Conservation (phyloP, 2,329 filamentous ascomycete species). For the Hawksworthiomyces lignivorus region DNA sequence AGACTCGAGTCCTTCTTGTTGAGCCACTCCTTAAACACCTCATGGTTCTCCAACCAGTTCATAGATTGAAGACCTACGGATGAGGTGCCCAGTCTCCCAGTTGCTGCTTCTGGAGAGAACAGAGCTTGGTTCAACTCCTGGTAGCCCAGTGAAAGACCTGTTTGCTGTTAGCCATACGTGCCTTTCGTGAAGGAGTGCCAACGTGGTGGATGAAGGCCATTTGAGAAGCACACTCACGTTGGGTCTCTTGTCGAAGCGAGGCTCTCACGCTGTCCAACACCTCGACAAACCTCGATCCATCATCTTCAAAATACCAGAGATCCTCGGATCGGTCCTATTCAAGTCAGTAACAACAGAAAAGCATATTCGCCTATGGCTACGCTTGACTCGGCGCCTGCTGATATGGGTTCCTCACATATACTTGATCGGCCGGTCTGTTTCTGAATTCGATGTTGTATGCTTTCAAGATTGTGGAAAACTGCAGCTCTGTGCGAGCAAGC, state of each 20-base stretch:
- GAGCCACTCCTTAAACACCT: conserved; percentile 1
- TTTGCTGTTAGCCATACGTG: too few relatives aligned
- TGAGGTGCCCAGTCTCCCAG: background rate
- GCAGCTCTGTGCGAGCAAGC: background rate
- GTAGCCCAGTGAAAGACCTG: too few relatives aligned
- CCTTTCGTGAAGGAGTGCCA: too few relatives aligned
- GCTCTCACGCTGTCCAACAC: background rate
- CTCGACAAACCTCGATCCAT: background rate
- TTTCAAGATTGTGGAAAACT: conserved; percentile 1
- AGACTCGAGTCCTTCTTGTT: background rate
- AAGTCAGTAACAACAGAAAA: too few relatives aligned
- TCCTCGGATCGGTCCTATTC: background rate
- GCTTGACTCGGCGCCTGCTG: too few relatives aligned
- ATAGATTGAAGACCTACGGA: background rate
- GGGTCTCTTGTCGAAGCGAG: too few relatives aligned
- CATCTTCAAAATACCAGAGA: conserved; percentile 4
- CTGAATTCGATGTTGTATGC: background rate
- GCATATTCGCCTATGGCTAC: too few relatives aligned
- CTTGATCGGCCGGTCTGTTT: background rate
- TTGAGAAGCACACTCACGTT: too few relatives aligned
- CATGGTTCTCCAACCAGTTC: conserved; percentile 2
- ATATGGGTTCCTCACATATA: too few relatives aligned
- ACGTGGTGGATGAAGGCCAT: too few relatives aligned
- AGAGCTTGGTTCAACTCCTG: background rate
- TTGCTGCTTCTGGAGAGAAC: background rate